Base-by-base conservation (phyloP, 306 rosid genomes). In the Dryas octopetala region DNA sequence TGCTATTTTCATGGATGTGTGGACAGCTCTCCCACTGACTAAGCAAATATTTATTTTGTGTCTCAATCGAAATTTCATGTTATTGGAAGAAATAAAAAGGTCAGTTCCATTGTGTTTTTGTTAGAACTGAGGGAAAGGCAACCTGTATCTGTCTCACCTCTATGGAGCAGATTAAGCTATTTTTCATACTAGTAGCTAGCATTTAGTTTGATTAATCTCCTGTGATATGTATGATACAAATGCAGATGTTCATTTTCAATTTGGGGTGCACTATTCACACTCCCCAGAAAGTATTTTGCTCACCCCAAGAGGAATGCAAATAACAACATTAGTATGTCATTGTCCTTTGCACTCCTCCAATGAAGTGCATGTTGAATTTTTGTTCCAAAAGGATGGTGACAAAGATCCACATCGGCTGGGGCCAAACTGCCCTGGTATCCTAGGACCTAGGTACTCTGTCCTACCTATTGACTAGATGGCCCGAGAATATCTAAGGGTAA, bases 1-100 rank as follows among this genome's bases (percentile, higher is more conserved):
- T 77, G 49, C 78, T 85, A 40, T 83, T 68, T 74, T 43, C 89
- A 63, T 87, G 91, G 47, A 48, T 82, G 68, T 85, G 82, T 75
- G 85, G 78, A 50, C 82, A 69, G 23, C 53, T 70, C 40, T 57
- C 28, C n/a, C 58, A 5, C 44, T 77, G 46, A 54, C 40, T n/a
- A 15, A 44, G 5, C 17, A 10, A 11, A 17, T 46, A 41, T 49
- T 43, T 11, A 7, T 62, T 71, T 51, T 48, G 65, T 50, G 57
- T 51, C 5, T 44, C 13, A n/a, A 59, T 41, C 50, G 19, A 55
- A 74, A 70, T 47, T 75, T 63, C 16, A 67, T 58, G 54, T 57
- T 58, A 45, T 76, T 19, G 70, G 48, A 58, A 46, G 71, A 66
- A 46, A 49, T 60, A 40, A 28, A n/a, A 44, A 58, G 79, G 73